Evolutionary conservation across 495 filamentous ascomycete species (phyloP).

Genomic region (Xylaria palmicola): DNA sequence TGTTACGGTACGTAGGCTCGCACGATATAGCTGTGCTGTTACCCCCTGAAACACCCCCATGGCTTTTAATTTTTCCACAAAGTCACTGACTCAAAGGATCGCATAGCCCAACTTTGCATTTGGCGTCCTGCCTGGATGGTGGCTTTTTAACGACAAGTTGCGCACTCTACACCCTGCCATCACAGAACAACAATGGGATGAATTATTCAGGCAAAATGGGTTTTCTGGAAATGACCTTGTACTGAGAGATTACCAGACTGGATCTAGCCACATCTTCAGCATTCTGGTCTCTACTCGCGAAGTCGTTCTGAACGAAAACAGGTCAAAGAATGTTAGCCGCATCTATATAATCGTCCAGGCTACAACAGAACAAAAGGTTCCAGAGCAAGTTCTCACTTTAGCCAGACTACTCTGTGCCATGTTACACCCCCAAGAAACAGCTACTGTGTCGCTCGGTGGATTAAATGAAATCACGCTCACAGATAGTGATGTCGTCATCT

Average conservation of each 20-base stretch:
- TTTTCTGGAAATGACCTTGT: slow-evolving; percentile 47
- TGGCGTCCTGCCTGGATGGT: slow-evolving; percentile 53
- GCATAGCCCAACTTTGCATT: slow-evolving; percentile 42
- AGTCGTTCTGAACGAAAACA: no score
- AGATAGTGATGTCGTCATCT: slow-evolving; percentile 36
- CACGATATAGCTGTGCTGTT: no score
- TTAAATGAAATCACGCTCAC: slow-evolving; percentile 10
- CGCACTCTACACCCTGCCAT: slow-evolving; percentile 32
- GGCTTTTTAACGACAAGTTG: slow-evolving; percentile 39
- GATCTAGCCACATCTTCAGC: slow-evolving; percentile 37
- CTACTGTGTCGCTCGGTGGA: no score
- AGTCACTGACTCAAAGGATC: no score
- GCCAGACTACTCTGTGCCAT: slow-evolving; percentile 14
- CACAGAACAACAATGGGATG: slow-evolving; percentile 40
- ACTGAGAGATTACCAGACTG: slow-evolving; percentile 21
- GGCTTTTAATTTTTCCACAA: no score
- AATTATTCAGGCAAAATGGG: slow-evolving; percentile 34
- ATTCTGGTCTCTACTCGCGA: slow-evolving; percentile 26
- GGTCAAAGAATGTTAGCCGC: no score
- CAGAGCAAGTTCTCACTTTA: slow-evolving; percentile 12
- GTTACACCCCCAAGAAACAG: neutral
- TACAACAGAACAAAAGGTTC: no score
- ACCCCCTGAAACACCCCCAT: no score
- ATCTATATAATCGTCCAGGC: no score
- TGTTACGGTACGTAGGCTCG: no score